Conservation (phyloP, 305 asterid species). For the Fraxinus greggii region DNA sequence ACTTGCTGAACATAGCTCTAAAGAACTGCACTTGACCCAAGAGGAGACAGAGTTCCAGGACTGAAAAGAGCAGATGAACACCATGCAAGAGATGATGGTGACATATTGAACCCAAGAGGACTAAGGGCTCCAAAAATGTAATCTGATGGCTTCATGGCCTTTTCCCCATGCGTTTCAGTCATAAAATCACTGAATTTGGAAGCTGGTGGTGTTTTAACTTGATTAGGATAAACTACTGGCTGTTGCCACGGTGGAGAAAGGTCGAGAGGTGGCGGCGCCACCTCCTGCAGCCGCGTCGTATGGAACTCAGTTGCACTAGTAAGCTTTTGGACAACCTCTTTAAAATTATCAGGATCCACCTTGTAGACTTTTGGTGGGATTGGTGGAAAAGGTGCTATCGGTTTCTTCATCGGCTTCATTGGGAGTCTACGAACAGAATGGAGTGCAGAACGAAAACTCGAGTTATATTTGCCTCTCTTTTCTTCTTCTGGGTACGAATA, state of each 20-base stretch:
- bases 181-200: background rate
- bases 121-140: conserved; percentile 28
- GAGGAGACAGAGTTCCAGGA: conserved; percentile 38
- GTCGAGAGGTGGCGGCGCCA: conserved; percentile 17
- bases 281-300: background rate
- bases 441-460: conserved; percentile 31
- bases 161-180: conserved; percentile 13
- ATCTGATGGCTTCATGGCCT: conserved; percentile 23
- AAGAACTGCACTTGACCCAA: conserved; percentile 30
- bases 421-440: conserved; percentile 48
- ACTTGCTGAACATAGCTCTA: background rate
- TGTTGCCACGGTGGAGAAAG: conserved; percentile 12
- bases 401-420: conserved; percentile 28
- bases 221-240: background rate
- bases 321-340: conserved; percentile 35
- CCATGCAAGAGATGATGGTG: conserved; percentile 52
- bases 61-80: conserved; percentile 49
- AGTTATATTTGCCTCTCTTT: background rate
- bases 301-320: conserved; percentile 26
- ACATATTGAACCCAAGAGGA: conserved; percentile 40
- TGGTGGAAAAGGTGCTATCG: conserved; percentile 35
- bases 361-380: conserved; percentile 33
- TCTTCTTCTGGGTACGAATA: background rate
- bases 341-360: conserved; percentile 28
- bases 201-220: background rate